Conservation (phyloP, 2,329 filamentous ascomycete species). For the Aspergillus caelatus region DNA sequence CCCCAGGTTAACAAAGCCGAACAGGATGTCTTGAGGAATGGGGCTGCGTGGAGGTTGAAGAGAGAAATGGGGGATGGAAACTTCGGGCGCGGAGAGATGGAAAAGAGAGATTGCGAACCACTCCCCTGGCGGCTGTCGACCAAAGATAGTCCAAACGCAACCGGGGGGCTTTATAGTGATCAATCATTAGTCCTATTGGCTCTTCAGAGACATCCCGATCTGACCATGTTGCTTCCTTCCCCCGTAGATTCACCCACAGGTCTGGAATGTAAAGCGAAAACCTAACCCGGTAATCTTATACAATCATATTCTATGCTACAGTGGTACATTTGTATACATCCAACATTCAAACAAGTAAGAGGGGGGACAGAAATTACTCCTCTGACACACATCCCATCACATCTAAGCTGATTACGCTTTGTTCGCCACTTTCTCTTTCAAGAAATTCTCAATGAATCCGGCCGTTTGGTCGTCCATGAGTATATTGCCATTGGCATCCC, state of each 20-base stretch:
- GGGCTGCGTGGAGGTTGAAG: background rate
- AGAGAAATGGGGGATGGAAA: constrained; percentile 4
- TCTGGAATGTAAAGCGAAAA: background rate
- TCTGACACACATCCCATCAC: constrained; percentile 2
- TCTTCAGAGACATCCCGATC: background rate
- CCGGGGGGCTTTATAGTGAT: background rate
- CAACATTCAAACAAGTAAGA: constrained; percentile 10
- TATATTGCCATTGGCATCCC: constrained; percentile 42
- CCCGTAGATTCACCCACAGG: background rate
- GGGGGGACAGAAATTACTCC: constrained; percentile 2
- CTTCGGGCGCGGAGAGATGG: constrained; percentile 12
- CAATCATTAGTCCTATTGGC: constrained; percentile 3
- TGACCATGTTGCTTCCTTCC: background rate
- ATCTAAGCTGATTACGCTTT: constrained; percentile 15
- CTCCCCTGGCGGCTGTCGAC: constrained; percentile 23
- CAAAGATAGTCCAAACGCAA: constrained; percentile 9
- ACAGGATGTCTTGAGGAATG: background rate
- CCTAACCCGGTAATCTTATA: constrained; percentile 17
- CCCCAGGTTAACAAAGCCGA: constrained; percentile 7
- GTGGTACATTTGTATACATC: constrained; percentile 27
- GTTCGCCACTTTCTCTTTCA: constrained; percentile 27
- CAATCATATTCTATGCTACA: constrained; percentile 31
- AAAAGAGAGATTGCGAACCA: constrained; percentile 22
- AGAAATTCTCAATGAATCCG: constrained; percentile 41
- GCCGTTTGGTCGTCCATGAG: constrained; percentile 36